Evolutionary conservation across 1,139 yeast genomes (phyloP).

Genomic region (Groenewaldozyma sp.): DNA sequence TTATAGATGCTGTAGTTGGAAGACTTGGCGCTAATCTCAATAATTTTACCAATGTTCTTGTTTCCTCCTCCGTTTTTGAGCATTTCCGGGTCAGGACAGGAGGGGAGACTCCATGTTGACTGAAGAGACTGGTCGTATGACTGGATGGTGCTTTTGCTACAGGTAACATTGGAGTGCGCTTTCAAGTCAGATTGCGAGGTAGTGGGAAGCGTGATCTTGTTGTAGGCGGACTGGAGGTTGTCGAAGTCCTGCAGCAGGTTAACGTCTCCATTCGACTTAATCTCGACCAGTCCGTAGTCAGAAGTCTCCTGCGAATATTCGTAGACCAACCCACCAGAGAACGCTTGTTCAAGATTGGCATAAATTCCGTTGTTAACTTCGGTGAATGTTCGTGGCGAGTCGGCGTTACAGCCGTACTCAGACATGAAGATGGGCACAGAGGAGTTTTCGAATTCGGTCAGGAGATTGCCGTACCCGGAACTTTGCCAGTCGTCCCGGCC

Average conservation of each 20-base stretch:
- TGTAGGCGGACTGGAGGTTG: conserved; percentile 44
- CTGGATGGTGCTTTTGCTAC: conserved; percentile 40
- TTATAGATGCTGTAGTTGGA: conserved; percentile 42
- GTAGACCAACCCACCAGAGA: conserved; percentile 70
- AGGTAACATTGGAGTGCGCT: conserved; percentile 23
- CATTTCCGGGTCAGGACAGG: conserved; percentile 32
- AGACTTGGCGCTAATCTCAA: conserved; percentile 33
- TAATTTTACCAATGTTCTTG: conserved; percentile 41
- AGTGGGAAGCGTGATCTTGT: conserved; percentile 32
- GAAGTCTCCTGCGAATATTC: conserved; percentile 64
- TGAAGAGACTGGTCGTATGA: conserved; percentile 28
- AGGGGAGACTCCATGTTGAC: conserved; percentile 33
- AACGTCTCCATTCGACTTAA: conserved; percentile 36
- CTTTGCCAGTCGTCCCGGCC: conserved; percentile 49
- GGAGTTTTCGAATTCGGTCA: conserved; percentile 55
- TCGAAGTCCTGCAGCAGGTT: conserved; percentile 45
- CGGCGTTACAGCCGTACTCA: conserved; percentile 63
- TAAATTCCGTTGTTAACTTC: conserved; percentile 58
- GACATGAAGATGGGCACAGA: conserved; percentile 78
- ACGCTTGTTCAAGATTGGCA: conserved; percentile 43
- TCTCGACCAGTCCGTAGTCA: conserved; percentile 59
- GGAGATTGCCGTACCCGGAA: conserved; percentile 62
- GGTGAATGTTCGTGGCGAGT: conserved; percentile 52
- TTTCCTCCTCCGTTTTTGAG: conserved; percentile 46
- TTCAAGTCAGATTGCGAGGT: conserved; percentile 31